Base-by-base conservation (phyloP, 2,329 filamentous ascomycete genomes). In the Scytalidium lignicola region DNA sequence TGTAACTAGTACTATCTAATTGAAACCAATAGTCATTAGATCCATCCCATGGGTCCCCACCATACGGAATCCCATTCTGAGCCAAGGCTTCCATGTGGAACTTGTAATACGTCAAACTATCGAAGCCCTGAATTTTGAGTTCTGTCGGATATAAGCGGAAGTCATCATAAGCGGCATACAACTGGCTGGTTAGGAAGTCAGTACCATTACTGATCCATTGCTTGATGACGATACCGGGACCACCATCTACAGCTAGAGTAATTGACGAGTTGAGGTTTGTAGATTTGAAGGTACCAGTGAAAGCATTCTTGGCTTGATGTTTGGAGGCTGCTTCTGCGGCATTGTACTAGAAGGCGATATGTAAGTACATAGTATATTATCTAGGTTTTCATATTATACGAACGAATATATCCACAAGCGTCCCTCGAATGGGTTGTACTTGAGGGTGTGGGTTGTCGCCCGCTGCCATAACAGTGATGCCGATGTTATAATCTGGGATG, bases 401-500 rank as follows among this genome's bases (percentile, higher is more conserved):
- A 58, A 69, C 41, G 10, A 69, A 46, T 0, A 53, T 51, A 18
- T 63, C 55, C 0, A 51, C 52, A n/a, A 70, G 51, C 7, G 60
- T 37, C 47, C 67, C 63, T 4, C 53, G 52, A 17, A 67, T 46
- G 4, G 59, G 6, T 3, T 49, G 40, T 2, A 56, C 44, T 48
- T 52, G 2, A 21, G 9, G 3, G 19, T 43, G 2, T 48, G 37
- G 22, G 19, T 44, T 41, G 1, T 41, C 40, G 5, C 67, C 69
- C 9, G 69, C 72, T 2, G 65, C 53, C 1, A 74, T 59, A 17
- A 73, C 57, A 1, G 60, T 63, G 49, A 74, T 69, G 0, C 72
- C 72, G 13, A 71, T 59, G 43, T 69, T 64, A 44, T 66, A 72
- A 50, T 74, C 71, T 1, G 70, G 72, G 2, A 74, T 51, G 4